Evolutionary conservation across 2,329 filamentous ascomycete genomes (phyloP), one percentile per base, ranked within the genome.

Genomic region (Phialocephala subalpina): DNA sequence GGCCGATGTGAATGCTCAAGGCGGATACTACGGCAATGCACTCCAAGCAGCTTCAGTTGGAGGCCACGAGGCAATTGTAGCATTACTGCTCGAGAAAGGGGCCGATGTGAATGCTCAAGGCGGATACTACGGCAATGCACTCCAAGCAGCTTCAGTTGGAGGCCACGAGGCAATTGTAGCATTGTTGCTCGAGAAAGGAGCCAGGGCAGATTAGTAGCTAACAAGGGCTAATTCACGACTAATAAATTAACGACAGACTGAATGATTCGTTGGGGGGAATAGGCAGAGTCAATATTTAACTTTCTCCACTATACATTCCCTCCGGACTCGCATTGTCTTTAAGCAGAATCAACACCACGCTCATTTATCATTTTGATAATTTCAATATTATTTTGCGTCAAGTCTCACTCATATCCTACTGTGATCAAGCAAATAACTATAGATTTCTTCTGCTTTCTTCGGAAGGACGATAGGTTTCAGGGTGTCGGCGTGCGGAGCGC

Each of bases 1-100:
- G 36, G 57, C 57, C 22, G 25, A 59, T 59, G 14, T 47, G 27
- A 47, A 59, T 59, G 22, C 40, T 12, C 57, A 60, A 38, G 58
- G 47, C n/a, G 47, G 47, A 52, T 3, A 52, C 20, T 52, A 52
- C 47, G 47, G 47, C 47, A 52, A 22, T 14, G 47, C 47, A 52
- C 47, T 52, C 25, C 47, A 52, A 20, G 47, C 47, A 25, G 47
- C 47, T 52, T 52, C 47, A 25, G 11, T 22, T 25, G 14, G 14
- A 4, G 47, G 47, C 47, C 47, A 52, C 47, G 47, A 52, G 25
- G 20, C 47, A 22, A 25, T 52, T 20, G 47, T 52, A 20, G 25
- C n/a, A 25, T 25, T 52, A 20, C 47, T 52, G 22, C 47, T 52
- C 47, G 47, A 52, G 47, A 52, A 52, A 22, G 47, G 47, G 47